Conservation (phyloP, 2,329 filamentous ascomycete genomes). For the Gyromitra esculenta region DNA sequence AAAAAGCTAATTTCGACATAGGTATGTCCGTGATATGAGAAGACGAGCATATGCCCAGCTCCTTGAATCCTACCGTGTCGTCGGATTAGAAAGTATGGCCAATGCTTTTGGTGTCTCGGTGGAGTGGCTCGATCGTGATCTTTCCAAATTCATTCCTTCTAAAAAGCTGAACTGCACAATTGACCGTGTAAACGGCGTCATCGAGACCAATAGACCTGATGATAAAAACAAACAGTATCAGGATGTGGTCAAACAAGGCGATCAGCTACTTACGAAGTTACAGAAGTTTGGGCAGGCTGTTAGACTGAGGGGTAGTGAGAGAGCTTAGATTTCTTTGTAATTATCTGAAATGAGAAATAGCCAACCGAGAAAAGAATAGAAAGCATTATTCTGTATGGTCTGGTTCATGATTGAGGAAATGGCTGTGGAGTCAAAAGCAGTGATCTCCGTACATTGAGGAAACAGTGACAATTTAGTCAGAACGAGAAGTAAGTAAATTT, state of each 20-base stretch:
- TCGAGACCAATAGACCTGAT: slow-evolving; percentile 96
- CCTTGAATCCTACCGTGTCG: slow-evolving; percentile 94
- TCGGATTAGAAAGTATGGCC: slow-evolving; percentile 97
- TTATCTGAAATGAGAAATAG: slow-evolving; percentile 5
- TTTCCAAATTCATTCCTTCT: slow-evolving; percentile 95
- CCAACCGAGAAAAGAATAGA: slow-evolving; percentile 21
- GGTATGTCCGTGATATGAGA: slow-evolving; percentile 95
- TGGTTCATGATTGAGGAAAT: background rate
- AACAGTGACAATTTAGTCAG: background rate
- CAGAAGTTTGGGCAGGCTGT: slow-evolving; percentile 99
- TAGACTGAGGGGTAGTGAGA: slow-evolving; percentile 90
- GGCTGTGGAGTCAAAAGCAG: background rate
- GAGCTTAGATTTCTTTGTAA: slow-evolving; percentile 68
- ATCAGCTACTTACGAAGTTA: slow-evolving; percentile 97
- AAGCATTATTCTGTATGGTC: slow-evolving; percentile 22
- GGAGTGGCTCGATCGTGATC: slow-evolving; percentile 92
- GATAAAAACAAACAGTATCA: slow-evolving; percentile 99
- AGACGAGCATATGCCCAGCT: slow-evolving; percentile 96
- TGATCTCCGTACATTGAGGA: background rate
- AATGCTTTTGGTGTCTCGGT: slow-evolving; percentile 96
- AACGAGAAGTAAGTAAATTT: too few species aligned
- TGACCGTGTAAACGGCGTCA: slow-evolving; percentile 94
- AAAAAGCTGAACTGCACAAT: slow-evolving; percentile 96
- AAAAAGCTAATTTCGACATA: slow-evolving; percentile 33
- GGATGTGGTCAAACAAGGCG: slow-evolving; percentile 96